Base-by-base conservation (phyloP, 2,329 filamentous ascomycete species). In the Diaporthe australafricana region DNA sequence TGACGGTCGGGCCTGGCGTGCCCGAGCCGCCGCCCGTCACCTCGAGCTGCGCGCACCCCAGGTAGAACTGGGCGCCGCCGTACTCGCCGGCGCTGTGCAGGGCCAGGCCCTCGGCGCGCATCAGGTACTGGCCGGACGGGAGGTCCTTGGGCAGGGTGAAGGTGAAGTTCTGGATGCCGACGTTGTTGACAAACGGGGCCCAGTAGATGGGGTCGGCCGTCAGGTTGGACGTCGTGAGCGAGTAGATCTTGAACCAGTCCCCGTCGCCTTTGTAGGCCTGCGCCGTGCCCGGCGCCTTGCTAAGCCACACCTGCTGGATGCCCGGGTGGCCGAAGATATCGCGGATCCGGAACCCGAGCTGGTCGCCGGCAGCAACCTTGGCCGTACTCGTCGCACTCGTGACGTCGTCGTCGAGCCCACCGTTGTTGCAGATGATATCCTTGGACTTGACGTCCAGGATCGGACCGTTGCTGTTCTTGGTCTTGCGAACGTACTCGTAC, bases 51-150 rank as follows among this genome's bases (percentile, higher is more conserved):
- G 80, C 81, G 72, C 81, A 83, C 71, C 78, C 77, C 70, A 81
- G 80, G 73, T 83, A 83, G 77, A 82, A 83, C 75, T 83, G 81
- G 8, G 82, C 81, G 56, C 76, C 77, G 22, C 78, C 78, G 27
- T 76, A 72, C 47, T 62, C 60, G 35, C 78, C 77, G 17, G 82
- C 82, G 12, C 76, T 78, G 76, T 84, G 83, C 14, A 84, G 79
- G 9, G 80, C 83, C 35, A 84, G 76, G 50, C 83, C 76, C 77
- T 84, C 83, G 45, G 81, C 82, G 20, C 83, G 81, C 77, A 84
- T 79, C 40, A 84, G 81, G 75, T 84, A 84, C 56, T 84, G 79
- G 67, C 83, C 83, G 73, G 79, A 73, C 11, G 79, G 75, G 4
- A 79, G 76, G 2, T 76, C 75, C 17, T 76, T 73, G 53, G 79